Percentiles rank a stretch among this genome's conserved stretches.
Evolutionary conservation across 768 basidiomycete genomes (phyloP).

Genomic region (Macrolepiota dolichaula): DNA sequence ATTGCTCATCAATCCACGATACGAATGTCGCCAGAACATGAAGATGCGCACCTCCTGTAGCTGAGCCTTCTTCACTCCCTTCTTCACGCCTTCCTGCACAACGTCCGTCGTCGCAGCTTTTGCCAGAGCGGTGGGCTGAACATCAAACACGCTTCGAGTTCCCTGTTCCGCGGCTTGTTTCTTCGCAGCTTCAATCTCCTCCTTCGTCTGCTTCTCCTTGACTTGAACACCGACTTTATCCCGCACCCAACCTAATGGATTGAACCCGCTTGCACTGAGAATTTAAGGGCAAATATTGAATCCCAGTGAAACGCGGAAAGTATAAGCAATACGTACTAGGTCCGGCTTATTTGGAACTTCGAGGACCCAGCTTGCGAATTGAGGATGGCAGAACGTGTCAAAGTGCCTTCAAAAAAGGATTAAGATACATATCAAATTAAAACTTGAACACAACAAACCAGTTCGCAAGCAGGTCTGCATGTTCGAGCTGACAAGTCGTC

Average conservation of each 20-base stretch:
- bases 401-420: constrained; percentile 21
- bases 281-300: neutral
- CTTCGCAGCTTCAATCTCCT: constrained; percentile 44
- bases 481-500: constrained; percentile 11
- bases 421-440: neutral
- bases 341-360: neutral
- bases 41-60: constrained; percentile 26
- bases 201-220: constrained; percentile 40
- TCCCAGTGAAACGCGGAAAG: neutral
- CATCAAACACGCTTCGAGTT: constrained; percentile 50
- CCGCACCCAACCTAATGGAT: constrained; percentile 62
- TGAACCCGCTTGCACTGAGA: constrained; percentile 44
- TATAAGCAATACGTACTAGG: constrained; percentile 13
- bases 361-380: neutral
- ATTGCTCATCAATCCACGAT: neutral
- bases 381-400: constrained; percentile 14
- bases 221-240: constrained; percentile 51
- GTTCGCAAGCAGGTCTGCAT: constrained; percentile 28
- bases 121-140: constrained; percentile 21
- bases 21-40: neutral
- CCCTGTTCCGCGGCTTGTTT: constrained; percentile 42
- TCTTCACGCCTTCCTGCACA: constrained; percentile 10
- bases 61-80: constrained; percentile 20
- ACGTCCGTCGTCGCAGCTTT: constrained; percentile 18
- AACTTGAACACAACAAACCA: constrained; percentile 16